Evolutionary conservation across 2,329 filamentous ascomycete species (phyloP), one percentile per base, ranked within the genome.

Genomic region (Coniochaeta sp.): DNA sequence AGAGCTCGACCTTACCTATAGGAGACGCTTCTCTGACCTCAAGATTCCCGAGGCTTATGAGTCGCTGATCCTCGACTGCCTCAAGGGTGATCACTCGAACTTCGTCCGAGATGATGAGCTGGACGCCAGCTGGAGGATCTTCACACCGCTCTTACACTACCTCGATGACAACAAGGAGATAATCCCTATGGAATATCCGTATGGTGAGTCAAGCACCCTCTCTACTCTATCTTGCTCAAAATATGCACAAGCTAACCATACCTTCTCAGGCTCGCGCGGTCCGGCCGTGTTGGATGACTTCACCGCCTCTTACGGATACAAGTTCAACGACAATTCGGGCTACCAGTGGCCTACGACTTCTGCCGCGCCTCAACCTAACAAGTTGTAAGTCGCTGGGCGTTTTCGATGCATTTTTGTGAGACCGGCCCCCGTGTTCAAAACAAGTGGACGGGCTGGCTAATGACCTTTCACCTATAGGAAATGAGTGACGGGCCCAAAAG

Each of bases 11-110:
- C 86, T 99, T 67, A 99, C 96, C 65, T 99, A 99, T 83, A 88
- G 96, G 73, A 89, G 95, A 76, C 90, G 96, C 68, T 99, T 99
- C 87, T 98, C 95, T 19, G 95, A 99, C 77, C 86, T 99, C 61
- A 99, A 99, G 86, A 99, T 99, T 66, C 95, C 95, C 60, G 95
- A 99, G 83, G 95, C 95, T 7, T 99, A 99, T 78, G 95, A 99
- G 78, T 97, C 93, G 60, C 82, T 99, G 67, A 97, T 99, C 68
- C 84, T 99, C 61, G 95, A 99, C 75, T 95, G 93, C 68, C 83
- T 99, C 70, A 99, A 99, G 86, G 95, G 95, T 63, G 95, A 99
- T 73, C 95, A 99, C 83, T 98, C 93, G 77, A 99, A 99, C 87
- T 99, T 99, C 76, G 92, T 96, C 65, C 89, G 92, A 79, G 92